Base-by-base conservation (phyloP, 2,329 filamentous ascomycete genomes). In the Exophiala lecanii-corni region DNA sequence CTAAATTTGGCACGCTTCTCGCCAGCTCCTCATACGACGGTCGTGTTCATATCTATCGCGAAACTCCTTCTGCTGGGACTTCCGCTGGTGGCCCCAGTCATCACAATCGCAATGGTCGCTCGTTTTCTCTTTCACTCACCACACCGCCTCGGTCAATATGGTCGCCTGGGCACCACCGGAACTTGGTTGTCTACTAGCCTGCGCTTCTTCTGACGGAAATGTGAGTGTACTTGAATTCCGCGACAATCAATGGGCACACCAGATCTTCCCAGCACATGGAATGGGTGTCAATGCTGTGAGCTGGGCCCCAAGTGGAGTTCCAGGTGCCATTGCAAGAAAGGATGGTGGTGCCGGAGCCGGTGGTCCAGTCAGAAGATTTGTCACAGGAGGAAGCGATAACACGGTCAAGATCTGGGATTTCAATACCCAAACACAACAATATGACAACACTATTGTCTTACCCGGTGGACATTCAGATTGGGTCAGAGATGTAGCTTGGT, bases 161-260 rank as follows among this genome's bases (percentile, higher is more conserved):
- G 87, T 98, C 37, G 82, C 89, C 23, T 98, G 92, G 92, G 86
- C 89, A n/a, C 92, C 92, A 1, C 91, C 96, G 61, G 92, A 97
- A 69, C 84, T 84, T 9, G 92, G 92, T 58, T 97, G 92, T 66
- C 78, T 97, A 39, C 82, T 98, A 41, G 92, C 92, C 42, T 95
- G 89, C 66, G 92, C 92, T 36, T 94, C 86, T 7, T 94, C 86
- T 12, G 92, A 98, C 63, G 92, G 92, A 61, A 85, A 86, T 64
- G 89, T 97, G 58, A 88, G 82, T 56, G 89, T 97, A 3, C 81
- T 98, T 60, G 92, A 96, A 66, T 97, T 98, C 75, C 89, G 91
- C 67, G 91, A 97, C 69, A 94, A 94, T 67, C 83, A 79, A 66
- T 94, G 92, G 81, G 84, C 86, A 54, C 86, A 94, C 65, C 81